Evolutionary conservation across 2,329 filamentous ascomycete species (phyloP), one percentile per base, ranked within the genome.

Genomic region (Trichoderma sp.): DNA sequence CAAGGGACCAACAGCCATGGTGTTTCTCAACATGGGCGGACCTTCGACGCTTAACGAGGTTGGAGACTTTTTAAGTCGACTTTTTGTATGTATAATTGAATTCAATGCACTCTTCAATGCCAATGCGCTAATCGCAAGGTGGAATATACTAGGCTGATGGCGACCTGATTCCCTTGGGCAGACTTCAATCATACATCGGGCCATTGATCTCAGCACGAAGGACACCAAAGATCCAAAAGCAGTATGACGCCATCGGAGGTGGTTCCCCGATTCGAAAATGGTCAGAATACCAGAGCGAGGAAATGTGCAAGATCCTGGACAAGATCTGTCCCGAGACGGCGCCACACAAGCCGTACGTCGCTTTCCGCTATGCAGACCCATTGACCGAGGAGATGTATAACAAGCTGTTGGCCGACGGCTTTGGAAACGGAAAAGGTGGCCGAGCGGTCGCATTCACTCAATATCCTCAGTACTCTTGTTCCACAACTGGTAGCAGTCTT

Each of bases 1-100:
- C 55, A 86, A 93, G 79, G 95, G 95, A 0, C 94, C 95, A 8
- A 99, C 96, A 5, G 96, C 96, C 57, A 98, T 99, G 90, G 96
- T 99, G 15, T 98, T 99, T 79, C 89, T 99, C 84, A 99, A 99
- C 83, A 99, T 99, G 96, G 96, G 96, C 73, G 96, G 96, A 0
- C 96, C 96, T 3, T 93, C 93, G 1, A 97, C 93, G 4, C 92
- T 92, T 5, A 89, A 91, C 75, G 94, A 99, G 84, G 96, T 99
- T 43, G 91, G 92, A 76, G 90, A 92, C 81, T 99, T 98, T 79
- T 84, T 99, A 62, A 96, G 92, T 80, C 90, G 95, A 76, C 85
- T 99, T 76, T 99, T 99, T 83, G 95, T 97, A 88, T 72, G 92
- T 26, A 53, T 62, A 13, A 26, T 23, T 62, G 20, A 2, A 47